Percentiles rank a stretch among this genome's conserved stretches.
Conservation (phyloP, 2,329 filamentous ascomycete species). For the Allantophomopsis cytisporea region DNA sequence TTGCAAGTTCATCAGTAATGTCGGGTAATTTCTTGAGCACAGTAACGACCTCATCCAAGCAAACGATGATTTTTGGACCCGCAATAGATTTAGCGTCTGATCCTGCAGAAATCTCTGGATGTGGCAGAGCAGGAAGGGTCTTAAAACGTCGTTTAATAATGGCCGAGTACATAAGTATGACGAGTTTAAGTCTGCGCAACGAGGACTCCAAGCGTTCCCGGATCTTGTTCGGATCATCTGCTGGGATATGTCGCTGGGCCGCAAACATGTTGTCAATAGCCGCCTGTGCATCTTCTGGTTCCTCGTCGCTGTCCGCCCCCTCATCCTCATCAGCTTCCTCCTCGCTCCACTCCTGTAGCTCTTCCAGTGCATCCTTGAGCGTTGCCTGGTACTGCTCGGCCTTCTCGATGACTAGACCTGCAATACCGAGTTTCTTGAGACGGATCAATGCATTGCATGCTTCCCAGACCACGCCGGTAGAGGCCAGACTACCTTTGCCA, state of each 20-base stretch:
- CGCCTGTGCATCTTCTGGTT: constrained; percentile 31
- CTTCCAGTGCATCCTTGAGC: constrained; percentile 70
- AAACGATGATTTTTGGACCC: constrained; percentile 13
- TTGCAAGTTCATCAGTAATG: constrained; percentile 56
- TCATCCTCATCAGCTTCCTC: constrained; percentile 43
- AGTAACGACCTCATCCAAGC: constrained; percentile 41
- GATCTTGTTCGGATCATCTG: constrained; percentile 48
- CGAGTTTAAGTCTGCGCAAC: constrained; percentile 51
- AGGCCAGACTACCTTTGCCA: constrained; percentile 40
- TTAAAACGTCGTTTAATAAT: constrained; percentile 57
- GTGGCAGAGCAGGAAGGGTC: constrained; percentile 32
- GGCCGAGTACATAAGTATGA: constrained; percentile 55
- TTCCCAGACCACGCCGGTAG: constrained; percentile 73
- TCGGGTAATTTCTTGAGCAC: constrained; percentile 48
- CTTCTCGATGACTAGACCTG: constrained; percentile 55
- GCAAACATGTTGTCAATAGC: constrained; percentile 57
- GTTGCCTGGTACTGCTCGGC: constrained; percentile 62
- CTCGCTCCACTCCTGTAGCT: constrained; percentile 79
- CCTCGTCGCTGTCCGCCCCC: constrained; percentile 30
- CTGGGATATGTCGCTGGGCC: constrained; percentile 45
- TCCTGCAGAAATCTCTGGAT: constrained; percentile 19
- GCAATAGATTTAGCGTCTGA: constrained; percentile 5
- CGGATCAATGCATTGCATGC: constrained; percentile 61
- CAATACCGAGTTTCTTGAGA: constrained; percentile 53
- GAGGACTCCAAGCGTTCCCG: constrained; percentile 51